Percentiles rank a stretch among this genome's conserved stretches.
Evolutionary conservation across 192 early-diverging fungal species (phyloP).

Genomic region (Mortierella hygrophila): DNA sequence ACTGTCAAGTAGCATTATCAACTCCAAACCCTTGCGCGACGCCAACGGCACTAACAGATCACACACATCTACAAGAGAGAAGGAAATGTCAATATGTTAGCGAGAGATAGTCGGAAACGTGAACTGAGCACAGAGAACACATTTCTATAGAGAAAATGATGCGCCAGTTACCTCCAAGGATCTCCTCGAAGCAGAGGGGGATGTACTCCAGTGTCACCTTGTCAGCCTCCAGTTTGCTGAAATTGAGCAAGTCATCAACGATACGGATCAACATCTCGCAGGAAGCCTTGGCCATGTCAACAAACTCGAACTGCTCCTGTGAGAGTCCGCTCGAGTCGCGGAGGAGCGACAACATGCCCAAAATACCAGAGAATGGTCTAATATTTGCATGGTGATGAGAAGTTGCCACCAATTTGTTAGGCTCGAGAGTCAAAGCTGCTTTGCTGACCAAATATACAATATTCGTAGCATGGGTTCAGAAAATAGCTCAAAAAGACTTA

Average conservation of each 20-base stretch:
- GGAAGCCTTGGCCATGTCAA: slow-evolving; percentile 63
- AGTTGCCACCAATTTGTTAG: too few species aligned
- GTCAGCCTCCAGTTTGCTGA: slow-evolving; percentile 62
- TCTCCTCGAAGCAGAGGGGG: slow-evolving; percentile 56
- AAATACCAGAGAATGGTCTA: slow-evolving; percentile 63
- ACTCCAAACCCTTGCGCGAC: slow-evolving; percentile 70
- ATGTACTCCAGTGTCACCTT: slow-evolving; percentile 61
- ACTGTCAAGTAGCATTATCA: slow-evolving; percentile 68
- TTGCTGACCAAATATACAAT: not conserved
- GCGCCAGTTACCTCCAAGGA: slow-evolving; percentile 48
- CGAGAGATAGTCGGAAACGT: too few species aligned
- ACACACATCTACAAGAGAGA: slow-evolving; percentile 44
- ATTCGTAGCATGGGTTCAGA: too few species aligned
- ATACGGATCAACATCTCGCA: slow-evolving; percentile 65
- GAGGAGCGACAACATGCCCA: slow-evolving; percentile 63
- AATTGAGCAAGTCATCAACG: slow-evolving; percentile 65
- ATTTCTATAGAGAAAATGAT: not conserved
- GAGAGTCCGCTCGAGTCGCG: slow-evolving; percentile 55
- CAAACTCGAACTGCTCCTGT: slow-evolving; percentile 62
- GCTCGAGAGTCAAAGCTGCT: too few species aligned
- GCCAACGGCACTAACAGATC: slow-evolving; percentile 74
- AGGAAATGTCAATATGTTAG: not conserved
- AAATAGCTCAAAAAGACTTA: not conserved
- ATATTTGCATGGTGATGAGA: not conserved
- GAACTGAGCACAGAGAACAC: too few species aligned